phyloP scores from a whole-genome alignment of 805 yeast species.

The Candida verbasci region DNA sequence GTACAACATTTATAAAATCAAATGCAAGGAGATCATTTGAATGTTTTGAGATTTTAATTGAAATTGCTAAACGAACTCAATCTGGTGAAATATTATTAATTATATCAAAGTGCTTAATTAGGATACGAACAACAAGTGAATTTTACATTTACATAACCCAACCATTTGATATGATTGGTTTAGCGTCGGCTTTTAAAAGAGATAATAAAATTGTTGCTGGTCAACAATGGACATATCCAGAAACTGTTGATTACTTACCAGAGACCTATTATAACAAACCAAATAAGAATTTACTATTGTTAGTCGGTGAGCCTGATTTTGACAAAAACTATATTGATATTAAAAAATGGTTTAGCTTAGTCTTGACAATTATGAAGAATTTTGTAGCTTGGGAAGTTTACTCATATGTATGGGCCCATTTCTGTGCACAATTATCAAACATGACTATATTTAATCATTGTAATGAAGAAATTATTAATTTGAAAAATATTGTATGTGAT shows the following conservation, averaged over 20 bases:
- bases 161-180: conserved; percentile 61
- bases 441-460: conserved; percentile 44
- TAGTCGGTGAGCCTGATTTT: background rate
- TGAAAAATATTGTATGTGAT: conserved; percentile 50
- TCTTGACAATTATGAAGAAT: conserved; percentile 44
- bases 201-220: conserved; percentile 23
- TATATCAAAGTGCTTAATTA: conserved; percentile 46
- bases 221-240: conserved; percentile 59
- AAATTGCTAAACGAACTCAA: conserved; percentile 29
- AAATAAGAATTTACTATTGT: conserved; percentile 19
- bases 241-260: conserved; percentile 47
- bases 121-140: conserved; percentile 49
- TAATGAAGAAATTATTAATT: conserved; percentile 31
- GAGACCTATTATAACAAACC: conserved; percentile 38
- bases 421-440: conserved; percentile 67
- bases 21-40: conserved; percentile 24
- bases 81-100: conserved; percentile 38
- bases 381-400: conserved; percentile 69
- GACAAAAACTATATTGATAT: conserved; percentile 33
- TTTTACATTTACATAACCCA: conserved; percentile 44
- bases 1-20: conserved; percentile 20
- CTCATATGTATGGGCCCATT: conserved; percentile 60
- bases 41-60: conserved; percentile 27
- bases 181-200: conserved; percentile 56
- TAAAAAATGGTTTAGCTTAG: conserved; percentile 48